These are phyloP conservation scores for Euphorbia lathyris DNA, from an alignment of 345 rosid genomes.

Conservation along the genomic window DNA sequence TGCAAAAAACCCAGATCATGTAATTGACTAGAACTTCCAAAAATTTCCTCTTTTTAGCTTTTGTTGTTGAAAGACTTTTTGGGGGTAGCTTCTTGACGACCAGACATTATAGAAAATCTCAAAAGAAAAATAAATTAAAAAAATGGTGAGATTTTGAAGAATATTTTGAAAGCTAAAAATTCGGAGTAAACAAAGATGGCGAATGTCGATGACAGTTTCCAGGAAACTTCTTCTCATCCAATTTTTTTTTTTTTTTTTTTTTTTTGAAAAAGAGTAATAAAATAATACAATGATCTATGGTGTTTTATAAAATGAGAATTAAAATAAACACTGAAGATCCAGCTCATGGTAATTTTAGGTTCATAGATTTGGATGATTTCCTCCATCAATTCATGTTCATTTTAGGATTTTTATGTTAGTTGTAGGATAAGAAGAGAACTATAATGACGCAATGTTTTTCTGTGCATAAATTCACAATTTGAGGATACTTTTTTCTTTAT, in stretches of 20 bases:
- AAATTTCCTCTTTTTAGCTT: not conserved
- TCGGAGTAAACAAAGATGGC: constrained; percentile 13
- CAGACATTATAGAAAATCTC: constrained; percentile 12
- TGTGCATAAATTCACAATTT: too few species aligned
- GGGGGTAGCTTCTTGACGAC: constrained; percentile 15
- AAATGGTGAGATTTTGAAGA: not conserved
- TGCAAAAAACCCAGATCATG: constrained; percentile 18
- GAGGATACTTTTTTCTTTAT: too few species aligned
- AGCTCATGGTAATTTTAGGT: not conserved
- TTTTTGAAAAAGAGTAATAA: not conserved
- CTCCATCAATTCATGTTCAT: not conserved
- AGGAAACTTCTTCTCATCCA: constrained; percentile 21
- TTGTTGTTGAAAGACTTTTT: not conserved
- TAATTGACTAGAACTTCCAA: constrained; percentile 9
- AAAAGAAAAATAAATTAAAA: not conserved
- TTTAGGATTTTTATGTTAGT: not conserved
- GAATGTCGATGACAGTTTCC: constrained; percentile 11
- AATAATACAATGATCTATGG: not conserved
- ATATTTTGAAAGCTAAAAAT: not conserved
- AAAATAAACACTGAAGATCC: not conserved
- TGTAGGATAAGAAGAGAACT: not conserved
- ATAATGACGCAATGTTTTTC: too few species aligned
- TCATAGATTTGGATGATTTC: too few species aligned
- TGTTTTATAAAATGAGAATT: not conserved
- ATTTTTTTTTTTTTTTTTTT: too few species aligned